Evolutionary conservation across 2,329 filamentous ascomycete species (phyloP), one percentile per base, ranked within the genome.

Genomic region (Colletotrichum karsti): DNA sequence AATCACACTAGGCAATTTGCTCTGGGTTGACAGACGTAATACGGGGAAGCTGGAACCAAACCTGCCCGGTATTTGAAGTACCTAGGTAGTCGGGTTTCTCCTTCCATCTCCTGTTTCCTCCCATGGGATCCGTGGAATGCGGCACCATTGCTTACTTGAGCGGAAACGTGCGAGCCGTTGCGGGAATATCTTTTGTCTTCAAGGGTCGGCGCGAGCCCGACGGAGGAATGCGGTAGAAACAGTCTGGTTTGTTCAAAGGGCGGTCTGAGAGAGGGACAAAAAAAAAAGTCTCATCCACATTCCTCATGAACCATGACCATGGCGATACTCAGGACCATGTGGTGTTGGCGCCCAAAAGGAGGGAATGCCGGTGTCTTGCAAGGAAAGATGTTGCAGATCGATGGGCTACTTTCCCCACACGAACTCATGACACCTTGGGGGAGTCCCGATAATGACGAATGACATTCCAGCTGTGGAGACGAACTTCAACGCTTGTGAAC

Each of bases 331-430:
- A n/a, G n/a, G n/a, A n/a, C 46, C 46, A 48, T 60, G 57, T 60
- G 46, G 33, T 18, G 18, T 24, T 37, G 22, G 22, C 30, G 30
- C 22, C 15, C 13, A 18, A 59, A 37, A 41, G 44, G 13, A 51
- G 30, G 42, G 57, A 60, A 51, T 60, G 55, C 55, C 41, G 30
- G 42, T 58, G 55, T 58, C 55, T 58, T 22, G 20, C 55, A 37
- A 35, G 39, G 41, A 58, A 48, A 35, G 37, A 13, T 41, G 41
- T 30, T 48, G 55, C 41, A 58, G 55, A 58, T 62, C 51, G 35
- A 26, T 13, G 42, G 18, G 24, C 30, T 35, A 13, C 10, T 15
- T 63, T 57, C 64, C 59, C 63, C 63, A 63, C 63, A 51, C 50
- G 46, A 53, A 48, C 26, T 50, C 46, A 56, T 54, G 50, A 54